phyloP scores from a whole-genome alignment of 2,329 filamentous ascomycete genomes.

The Pseudogymnoascus sp. region DNA sequence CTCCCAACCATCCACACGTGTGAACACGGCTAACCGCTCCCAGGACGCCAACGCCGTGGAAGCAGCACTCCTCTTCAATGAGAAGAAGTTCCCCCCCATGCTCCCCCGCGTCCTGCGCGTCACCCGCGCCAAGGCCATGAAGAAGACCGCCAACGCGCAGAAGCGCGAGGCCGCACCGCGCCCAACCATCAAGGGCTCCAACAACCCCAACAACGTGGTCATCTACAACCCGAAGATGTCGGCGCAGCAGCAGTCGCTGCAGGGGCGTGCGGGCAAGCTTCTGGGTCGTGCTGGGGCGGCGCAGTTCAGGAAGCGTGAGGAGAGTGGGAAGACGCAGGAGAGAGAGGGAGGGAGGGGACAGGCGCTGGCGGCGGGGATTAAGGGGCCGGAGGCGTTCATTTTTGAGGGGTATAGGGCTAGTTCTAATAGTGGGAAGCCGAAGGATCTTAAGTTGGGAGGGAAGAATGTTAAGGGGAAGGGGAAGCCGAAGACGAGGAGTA shows the following conservation, averaged over 20 bases:
- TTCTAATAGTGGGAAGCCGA: conserved; percentile 54
- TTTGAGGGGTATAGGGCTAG: conserved; percentile 75
- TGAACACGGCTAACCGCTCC: conserved; percentile 16
- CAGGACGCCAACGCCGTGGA: conserved; percentile 81
- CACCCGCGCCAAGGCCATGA: conserved; percentile 54
- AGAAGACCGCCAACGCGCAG: conserved; percentile 28
- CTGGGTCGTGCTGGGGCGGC: conserved; percentile 61
- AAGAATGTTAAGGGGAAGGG: conserved; percentile 45
- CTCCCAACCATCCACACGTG: neutral
- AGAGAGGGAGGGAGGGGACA: neutral
- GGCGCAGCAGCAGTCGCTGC: conserved; percentile 59
- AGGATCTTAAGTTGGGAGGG: conserved; percentile 50
- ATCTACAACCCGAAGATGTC: conserved; percentile 63
- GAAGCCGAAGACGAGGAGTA: conserved; percentile 31
- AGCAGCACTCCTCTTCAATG: conserved; percentile 77
- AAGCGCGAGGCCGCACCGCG: conserved; percentile 9
- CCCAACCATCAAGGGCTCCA: neutral
- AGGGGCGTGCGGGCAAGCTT: conserved; percentile 66
- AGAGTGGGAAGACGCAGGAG: conserved; percentile 14
- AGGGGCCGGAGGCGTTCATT: conserved; percentile 58
- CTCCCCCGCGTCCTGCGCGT: conserved; percentile 84
- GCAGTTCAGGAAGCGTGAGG: conserved; percentile 24
- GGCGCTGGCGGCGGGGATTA: conserved; percentile 13
- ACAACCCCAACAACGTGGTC: conserved; percentile 15
- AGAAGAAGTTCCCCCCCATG: conserved; percentile 88